Evolutionary conservation across 306 rosid genomes (phyloP).

Genomic region (Myrica gale): DNA sequence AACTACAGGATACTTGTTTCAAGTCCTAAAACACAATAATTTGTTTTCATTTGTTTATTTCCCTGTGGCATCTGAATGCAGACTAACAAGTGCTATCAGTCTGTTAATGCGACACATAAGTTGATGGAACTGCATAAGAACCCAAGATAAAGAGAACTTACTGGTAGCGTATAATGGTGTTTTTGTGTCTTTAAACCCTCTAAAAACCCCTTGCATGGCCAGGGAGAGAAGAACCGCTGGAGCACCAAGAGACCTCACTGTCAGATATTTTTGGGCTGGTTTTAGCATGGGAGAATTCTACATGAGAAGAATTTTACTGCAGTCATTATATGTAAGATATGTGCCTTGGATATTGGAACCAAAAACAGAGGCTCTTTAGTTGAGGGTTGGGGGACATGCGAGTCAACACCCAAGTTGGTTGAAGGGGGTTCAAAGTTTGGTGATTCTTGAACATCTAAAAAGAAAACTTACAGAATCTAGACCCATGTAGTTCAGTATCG

Average conservation of each 20-base stretch:
- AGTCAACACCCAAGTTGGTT: not conserved
- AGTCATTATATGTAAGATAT: not conserved
- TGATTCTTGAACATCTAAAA: not conserved
- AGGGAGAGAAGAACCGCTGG: conserved; percentile 95
- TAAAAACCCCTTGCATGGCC: conserved; percentile 94
- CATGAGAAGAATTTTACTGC: not conserved
- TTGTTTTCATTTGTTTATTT: not conserved
- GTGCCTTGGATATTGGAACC: conserved; percentile 2
- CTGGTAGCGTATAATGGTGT: conserved; percentile 90
- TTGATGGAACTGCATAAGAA: not conserved
- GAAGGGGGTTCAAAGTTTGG: not conserved
- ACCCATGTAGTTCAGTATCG: conserved; percentile 86
- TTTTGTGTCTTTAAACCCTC: conserved; percentile 91
- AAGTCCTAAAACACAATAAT: not conserved
- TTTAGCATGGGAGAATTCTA: conserved; percentile 84
- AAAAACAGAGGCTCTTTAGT: conserved; percentile 7
- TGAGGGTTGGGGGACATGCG: too few relatives aligned
- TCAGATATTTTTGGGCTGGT: conserved; percentile 72
- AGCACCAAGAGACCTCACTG: conserved; percentile 88
- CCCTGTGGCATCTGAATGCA: not conserved
- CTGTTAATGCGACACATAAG: not conserved
- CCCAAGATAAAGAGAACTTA: conserved; percentile 22
- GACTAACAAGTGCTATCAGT: not conserved
- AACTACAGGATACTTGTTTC: not conserved
- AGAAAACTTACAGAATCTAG: conserved; percentile 59